Evolutionary conservation across 2,329 filamentous ascomycete genomes (phyloP), one percentile per base, ranked within the genome.

Genomic region (Xylariaceae sp.): DNA sequence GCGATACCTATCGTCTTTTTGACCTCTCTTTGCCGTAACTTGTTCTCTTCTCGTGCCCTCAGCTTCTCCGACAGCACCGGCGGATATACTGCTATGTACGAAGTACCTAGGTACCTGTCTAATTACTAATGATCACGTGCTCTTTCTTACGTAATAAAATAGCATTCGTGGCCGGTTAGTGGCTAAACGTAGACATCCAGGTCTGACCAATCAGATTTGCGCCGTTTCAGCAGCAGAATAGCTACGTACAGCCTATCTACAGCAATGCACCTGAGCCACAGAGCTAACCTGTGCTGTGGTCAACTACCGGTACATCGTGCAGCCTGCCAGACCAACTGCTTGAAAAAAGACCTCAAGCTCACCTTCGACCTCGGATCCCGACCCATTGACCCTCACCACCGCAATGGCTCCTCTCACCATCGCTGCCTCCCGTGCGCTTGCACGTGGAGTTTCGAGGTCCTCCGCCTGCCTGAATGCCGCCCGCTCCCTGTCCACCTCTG

Each of bases 391-490:
- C 58, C 54, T 54, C 60, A 57, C 51, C 58, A 61, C 62, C 70
- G 72, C 71, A 68, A 88, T 88, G 85, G 84, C 84, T 73, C 77
- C 84, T 71, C 81, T 90, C 73, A 75, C 84, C 69, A 79, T 80
- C 71, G 80, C 84, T 70, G 80, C 84, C 70, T 83, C 87, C 71
- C 83, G 84, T 74, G 77, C 83, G 68, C 79, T 88, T 71, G 78
- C 88, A 78, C 86, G 86, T 74, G 72, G 74, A 58, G 69, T 74
- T 61, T 74, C 74, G 65, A 73, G 71, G 65, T 71, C 68, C 61
- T 67, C 67, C 59, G 64, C 70, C 64, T 69, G 71, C 49, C 58
- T 69, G 22, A 67, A 61, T 59, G 67, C 72, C 56, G 72, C 78
- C 64, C 80, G 80, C 70, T 77, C 80, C 67, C 71, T 86, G 59